A percentile compares a stretch with the other conserved stretches of the same genome.
These are phyloP conservation scores for Hypoxylon sp. DNA, from an alignment of 2,329 filamentous ascomycete species.

Conservation along the genomic window DNA sequence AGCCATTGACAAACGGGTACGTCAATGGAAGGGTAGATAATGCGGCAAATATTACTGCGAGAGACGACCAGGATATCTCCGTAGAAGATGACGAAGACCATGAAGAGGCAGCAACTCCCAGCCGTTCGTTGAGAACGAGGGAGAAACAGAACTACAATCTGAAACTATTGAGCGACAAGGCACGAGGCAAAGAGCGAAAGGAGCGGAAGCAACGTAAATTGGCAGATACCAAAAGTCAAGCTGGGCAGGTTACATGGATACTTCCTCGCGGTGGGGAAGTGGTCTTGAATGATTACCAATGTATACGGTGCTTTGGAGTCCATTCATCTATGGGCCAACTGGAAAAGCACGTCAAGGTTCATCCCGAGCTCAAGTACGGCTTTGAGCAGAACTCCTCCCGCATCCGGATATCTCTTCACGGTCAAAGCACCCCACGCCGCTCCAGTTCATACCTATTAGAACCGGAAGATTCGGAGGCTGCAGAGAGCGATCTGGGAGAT, in stretches of 20 bases:
- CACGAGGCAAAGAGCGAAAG: slow-evolving; percentile 64
- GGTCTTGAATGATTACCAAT: slow-evolving; percentile 63
- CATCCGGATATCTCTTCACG: slow-evolving; percentile 48
- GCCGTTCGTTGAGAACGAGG: slow-evolving; percentile 64
- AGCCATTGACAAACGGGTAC: slow-evolving; percentile 53
- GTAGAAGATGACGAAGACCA: slow-evolving; percentile 58
- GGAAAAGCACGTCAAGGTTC: slow-evolving; percentile 63
- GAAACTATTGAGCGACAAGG: slow-evolving; percentile 70
- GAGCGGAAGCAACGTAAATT: slow-evolving; percentile 58
- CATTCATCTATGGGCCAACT: slow-evolving; percentile 64
- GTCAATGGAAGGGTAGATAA: slow-evolving; percentile 50
- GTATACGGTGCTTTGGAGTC: slow-evolving; percentile 63
- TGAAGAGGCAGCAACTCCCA: slow-evolving; percentile 65
- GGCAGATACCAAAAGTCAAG: slow-evolving; percentile 46
- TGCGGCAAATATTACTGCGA: slow-evolving; percentile 43
- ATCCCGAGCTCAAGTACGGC: slow-evolving; percentile 60
- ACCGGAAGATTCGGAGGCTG: slow-evolving; percentile 45
- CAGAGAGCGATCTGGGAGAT: slow-evolving; percentile 47
- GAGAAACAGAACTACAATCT: slow-evolving; percentile 70
- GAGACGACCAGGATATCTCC: slow-evolving; percentile 44
- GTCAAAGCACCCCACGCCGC: slow-evolving; percentile 46
- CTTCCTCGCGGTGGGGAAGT: slow-evolving; percentile 61
- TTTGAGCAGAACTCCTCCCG: slow-evolving; percentile 52
- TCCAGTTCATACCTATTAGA: slow-evolving; percentile 43
- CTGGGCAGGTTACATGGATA: slow-evolving; percentile 60